Base-by-base conservation (phyloP, 805 yeast genomes). In the Wickerhamomyces ciferrii region DNA sequence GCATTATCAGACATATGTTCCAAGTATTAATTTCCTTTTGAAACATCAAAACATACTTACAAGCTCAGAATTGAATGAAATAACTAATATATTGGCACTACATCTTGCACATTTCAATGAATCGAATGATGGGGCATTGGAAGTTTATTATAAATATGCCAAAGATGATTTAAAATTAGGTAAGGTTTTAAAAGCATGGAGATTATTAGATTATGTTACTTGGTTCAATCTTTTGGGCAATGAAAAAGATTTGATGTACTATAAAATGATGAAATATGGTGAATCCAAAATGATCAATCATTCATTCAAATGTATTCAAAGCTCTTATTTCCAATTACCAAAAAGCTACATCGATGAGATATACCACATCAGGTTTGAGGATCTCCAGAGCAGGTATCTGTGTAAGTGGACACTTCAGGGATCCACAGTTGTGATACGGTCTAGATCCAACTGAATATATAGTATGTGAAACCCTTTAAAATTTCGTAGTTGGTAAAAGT, bases 1-100 rank as follows among this genome's bases (percentile, higher is more conserved):
- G 5, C 78, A 76, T 51, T 74, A 76, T 54, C 81, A 78, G 50
- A 73, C 86, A 1, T 82, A 79, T 52, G 45, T 81, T 0, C 85
- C 87, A 3, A 68, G 80, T 39, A 72, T 79, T 7, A 59, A 60
- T 23, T 74, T 71, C 51, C 54, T 60, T 4, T 60, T 63, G 34
- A 48, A 52, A 10, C 25, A 48, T 11, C 4, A 21, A 2, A 21
- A 34, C 0, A 42, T 62, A 3, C 54, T 75, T n/a, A 50, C 47
- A 1, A 40, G 43, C 1, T 48, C 50, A 0, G 83, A 78, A 48
- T 41, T 59, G 1, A 60, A 63, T 21, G 81, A 76, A 47, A 54
- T 78, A 3, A 62, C 67, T 3, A 52, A 67, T 7, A 55, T 79
- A 13, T 58, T 75, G 39, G 65, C 70, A 0, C 56, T 82, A 14